These are phyloP conservation scores for Hyaloscypha bicolor DNA, from an alignment of 495 filamentous ascomycete genomes.

Conservation along the genomic window DNA sequence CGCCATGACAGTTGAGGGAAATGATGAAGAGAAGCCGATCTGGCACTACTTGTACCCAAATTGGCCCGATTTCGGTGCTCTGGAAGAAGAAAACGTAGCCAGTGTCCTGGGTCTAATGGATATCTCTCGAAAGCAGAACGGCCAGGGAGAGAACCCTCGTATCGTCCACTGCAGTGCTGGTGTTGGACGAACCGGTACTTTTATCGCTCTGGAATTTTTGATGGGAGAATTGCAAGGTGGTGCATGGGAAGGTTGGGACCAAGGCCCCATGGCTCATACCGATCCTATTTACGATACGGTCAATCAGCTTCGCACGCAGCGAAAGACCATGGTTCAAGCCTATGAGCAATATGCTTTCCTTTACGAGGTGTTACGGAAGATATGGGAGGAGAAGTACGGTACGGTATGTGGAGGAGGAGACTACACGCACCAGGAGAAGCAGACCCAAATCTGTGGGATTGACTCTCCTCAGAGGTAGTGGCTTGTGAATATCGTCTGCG, in stretches of 20 bases:
- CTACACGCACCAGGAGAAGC: slow-evolving; percentile 23
- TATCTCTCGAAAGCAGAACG: slow-evolving; percentile 71
- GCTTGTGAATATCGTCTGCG: background rate
- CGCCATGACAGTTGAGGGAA: slow-evolving; percentile 39
- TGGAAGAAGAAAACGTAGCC: slow-evolving; percentile 74
- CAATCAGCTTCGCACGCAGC: slow-evolving; percentile 80
- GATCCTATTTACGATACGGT: slow-evolving; percentile 69
- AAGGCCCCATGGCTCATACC: slow-evolving; percentile 27
- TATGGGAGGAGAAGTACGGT: slow-evolving; percentile 61
- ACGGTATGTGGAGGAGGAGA: slow-evolving; percentile 22
- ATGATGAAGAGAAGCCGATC: slow-evolving; percentile 63
- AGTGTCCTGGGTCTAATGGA: slow-evolving; percentile 80
- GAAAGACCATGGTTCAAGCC: slow-evolving; percentile 95
- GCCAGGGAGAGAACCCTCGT: slow-evolving; percentile 68
- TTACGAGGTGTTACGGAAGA: slow-evolving; percentile 81
- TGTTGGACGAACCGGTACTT: slow-evolving; percentile 92
- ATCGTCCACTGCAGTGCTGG: slow-evolving; percentile 94
- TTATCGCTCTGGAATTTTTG: slow-evolving; percentile 91
- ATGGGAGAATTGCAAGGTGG: slow-evolving; percentile 80
- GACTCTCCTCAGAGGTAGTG: background rate
- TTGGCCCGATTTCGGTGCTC: slow-evolving; percentile 94
- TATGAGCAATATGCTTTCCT: slow-evolving; percentile 86
- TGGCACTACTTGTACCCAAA: slow-evolving; percentile 90
- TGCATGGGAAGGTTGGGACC: slow-evolving; percentile 51
- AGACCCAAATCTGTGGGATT: slow-evolving; percentile 31